A percentile compares a stretch with the other conserved stretches of the same genome.
Conservation (phyloP, 2,329 filamentous ascomycete genomes). For the Aplosporella prunicola region DNA sequence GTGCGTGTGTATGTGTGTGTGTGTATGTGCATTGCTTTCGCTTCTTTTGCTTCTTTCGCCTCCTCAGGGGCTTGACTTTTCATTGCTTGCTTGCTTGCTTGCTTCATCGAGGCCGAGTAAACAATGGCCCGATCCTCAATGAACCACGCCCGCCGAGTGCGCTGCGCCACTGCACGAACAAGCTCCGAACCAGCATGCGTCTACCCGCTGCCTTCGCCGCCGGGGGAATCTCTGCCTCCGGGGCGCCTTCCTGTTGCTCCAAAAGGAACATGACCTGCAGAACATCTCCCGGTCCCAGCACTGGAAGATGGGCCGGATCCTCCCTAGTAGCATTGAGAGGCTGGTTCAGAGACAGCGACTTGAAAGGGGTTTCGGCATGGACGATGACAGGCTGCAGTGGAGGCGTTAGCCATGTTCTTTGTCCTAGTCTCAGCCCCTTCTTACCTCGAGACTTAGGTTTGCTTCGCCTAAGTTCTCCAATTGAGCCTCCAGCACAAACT, state of each 20-base stretch:
- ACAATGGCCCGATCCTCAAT: constrained; percentile 69
- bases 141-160: constrained; percentile 84
- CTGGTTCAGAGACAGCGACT: constrained; percentile 46
- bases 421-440: constrained; percentile 5
- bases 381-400: constrained; percentile 34
- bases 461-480: constrained; percentile 89
- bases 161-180: constrained; percentile 81
- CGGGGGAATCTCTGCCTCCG: constrained; percentile 28
- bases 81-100: too few species aligned
- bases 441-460: constrained; percentile 64
- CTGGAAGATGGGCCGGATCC: constrained; percentile 28
- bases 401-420: constrained; percentile 1
- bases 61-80: too few species aligned
- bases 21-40: too few species aligned
- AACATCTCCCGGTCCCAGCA: constrained; percentile 53
- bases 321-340: constrained; percentile 30
- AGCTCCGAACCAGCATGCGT: constrained; percentile 59
- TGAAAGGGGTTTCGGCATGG: constrained; percentile 45
- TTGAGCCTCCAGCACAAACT: constrained; percentile 83
- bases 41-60: too few species aligned
- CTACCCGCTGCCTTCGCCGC: constrained; percentile 26
- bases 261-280: constrained; percentile 56
- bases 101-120: constrained; percentile 35
- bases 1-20: too few species aligned
- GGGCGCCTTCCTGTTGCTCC: constrained; percentile 43